phyloP scores from a whole-genome alignment of 495 filamentous ascomycete genomes.

The Filosporella fistucella region DNA sequence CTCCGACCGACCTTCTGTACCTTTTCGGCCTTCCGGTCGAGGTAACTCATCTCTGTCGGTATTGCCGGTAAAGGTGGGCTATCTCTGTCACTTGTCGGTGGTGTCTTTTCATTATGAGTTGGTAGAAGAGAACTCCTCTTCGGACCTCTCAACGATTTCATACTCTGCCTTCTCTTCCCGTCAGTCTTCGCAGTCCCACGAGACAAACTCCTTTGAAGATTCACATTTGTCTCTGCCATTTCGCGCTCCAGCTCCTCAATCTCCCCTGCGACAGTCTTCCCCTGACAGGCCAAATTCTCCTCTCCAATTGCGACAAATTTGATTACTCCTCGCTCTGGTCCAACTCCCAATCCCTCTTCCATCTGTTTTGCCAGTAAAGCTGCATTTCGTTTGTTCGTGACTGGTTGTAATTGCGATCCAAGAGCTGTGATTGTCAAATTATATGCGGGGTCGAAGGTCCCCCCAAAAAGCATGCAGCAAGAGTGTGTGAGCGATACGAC shows the following conservation, averaged over 20 bases:
- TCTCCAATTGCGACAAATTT: slow-evolving; percentile 66
- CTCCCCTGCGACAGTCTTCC: slow-evolving; percentile 63
- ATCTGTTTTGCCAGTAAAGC: slow-evolving; percentile 67
- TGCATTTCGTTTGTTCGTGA: slow-evolving; percentile 80
- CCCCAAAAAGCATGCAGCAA: slow-evolving; percentile 61
- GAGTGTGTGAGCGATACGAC: slow-evolving; percentile 69
- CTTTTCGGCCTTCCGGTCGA: slow-evolving; percentile 30
- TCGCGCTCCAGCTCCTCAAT: slow-evolving; percentile 54
- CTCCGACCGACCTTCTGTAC: slow-evolving; percentile 34
- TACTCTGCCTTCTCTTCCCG: slow-evolving; percentile 29
- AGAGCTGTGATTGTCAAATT: slow-evolving; percentile 72
- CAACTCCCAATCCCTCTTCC: slow-evolving; percentile 61
- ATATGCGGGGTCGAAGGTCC: slow-evolving; percentile 74
- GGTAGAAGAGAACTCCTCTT: slow-evolving; percentile 1
- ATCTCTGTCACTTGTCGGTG: slow-evolving; percentile 25
- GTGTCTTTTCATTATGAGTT: slow-evolving; percentile 13
- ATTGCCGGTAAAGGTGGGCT: slow-evolving; percentile 17
- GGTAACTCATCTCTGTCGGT: slow-evolving; percentile 20
- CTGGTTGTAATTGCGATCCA: slow-evolving; percentile 60
- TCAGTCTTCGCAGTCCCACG: slow-evolving; percentile 10
- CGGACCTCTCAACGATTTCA: slow-evolving; percentile 22
- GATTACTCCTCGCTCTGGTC: slow-evolving; percentile 58
- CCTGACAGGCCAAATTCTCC: slow-evolving; percentile 65
- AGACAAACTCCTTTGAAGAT: slow-evolving; percentile 6
- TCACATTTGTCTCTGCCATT: slow-evolving; percentile 26